Evolutionary conservation across 2,329 filamentous ascomycete genomes (phyloP).

Genomic region (Xylaria sp.): DNA sequence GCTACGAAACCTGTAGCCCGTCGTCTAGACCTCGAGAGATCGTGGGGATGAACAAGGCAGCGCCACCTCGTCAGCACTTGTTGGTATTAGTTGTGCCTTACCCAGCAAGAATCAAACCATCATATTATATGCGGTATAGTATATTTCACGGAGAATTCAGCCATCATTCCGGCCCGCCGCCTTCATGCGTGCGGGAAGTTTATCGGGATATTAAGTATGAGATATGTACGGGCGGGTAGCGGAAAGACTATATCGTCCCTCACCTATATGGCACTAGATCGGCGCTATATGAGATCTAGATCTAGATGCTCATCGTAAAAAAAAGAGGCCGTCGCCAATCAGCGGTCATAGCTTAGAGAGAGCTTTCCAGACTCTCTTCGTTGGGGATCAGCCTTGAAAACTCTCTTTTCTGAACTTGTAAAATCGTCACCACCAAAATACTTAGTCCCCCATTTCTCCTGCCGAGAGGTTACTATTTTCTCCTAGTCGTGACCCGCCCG

Average conservation of each 20-base stretch:
- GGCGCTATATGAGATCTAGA: slow-evolving; percentile 36
- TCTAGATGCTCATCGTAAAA: slow-evolving; percentile 21
- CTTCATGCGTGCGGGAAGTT: slow-evolving; percentile 14
- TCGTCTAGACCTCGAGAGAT: slow-evolving; percentile 14
- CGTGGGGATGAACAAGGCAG: slow-evolving; percentile 2
- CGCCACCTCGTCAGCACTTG: slow-evolving; percentile 7
- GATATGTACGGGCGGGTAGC: slow-evolving; percentile 30
- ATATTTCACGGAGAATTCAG: slow-evolving; percentile 11
- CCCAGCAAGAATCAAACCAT: background rate
- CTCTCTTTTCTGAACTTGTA: background rate
- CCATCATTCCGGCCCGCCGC: slow-evolving; percentile 25
- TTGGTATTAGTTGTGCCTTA: background rate
- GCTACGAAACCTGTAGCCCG: slow-evolving; percentile 11
- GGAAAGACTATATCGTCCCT: slow-evolving; percentile 22
- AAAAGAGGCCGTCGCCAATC: slow-evolving; percentile 22
- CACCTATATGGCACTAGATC: slow-evolving; percentile 26
- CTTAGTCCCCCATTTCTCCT: slow-evolving; percentile 1
- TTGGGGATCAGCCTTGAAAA: slow-evolving; percentile 13
- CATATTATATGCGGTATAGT: slow-evolving; percentile 8
- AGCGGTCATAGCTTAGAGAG: background rate
- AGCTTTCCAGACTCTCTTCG: slow-evolving; percentile 2
- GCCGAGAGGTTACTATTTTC: slow-evolving; percentile 17
- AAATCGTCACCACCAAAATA: slow-evolving; percentile 6
- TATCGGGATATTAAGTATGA: slow-evolving; percentile 31
- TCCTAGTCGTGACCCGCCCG: slow-evolving; percentile 12